Evolutionary conservation across 495 filamentous ascomycete genomes (phyloP).

Genomic region (Corynascus novoguineensis): DNA sequence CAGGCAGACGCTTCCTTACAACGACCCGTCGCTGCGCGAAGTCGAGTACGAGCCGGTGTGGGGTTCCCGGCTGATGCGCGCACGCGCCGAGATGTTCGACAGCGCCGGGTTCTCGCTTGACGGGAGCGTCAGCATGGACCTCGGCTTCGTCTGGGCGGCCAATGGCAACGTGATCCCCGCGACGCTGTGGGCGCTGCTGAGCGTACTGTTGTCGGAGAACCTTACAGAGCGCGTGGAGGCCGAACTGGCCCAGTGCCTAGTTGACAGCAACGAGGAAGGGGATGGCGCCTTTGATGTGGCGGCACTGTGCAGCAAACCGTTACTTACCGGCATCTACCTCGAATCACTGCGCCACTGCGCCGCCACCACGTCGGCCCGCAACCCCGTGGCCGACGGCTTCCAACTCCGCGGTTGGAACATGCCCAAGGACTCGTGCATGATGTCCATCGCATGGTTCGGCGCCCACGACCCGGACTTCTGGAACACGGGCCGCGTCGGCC

Average conservation of each 20-base stretch:
- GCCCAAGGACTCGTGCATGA: slow-evolving; percentile 14
- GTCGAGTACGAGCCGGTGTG: slow-evolving; percentile 24
- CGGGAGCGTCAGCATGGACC: slow-evolving; percentile 13
- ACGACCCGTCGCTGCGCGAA: slow-evolving; percentile 10
- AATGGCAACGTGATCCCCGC: slow-evolving; percentile 24
- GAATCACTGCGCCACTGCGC: slow-evolving; percentile 23
- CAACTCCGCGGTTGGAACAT: slow-evolving; percentile 22
- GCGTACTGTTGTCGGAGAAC: slow-evolving; percentile 8
- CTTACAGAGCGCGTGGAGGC: slow-evolving; percentile 13
- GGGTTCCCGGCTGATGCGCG: slow-evolving; percentile 22
- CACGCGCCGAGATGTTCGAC: slow-evolving; percentile 5
- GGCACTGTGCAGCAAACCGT: slow-evolving; percentile 18
- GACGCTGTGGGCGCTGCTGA: slow-evolving; percentile 22
- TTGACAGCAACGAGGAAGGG: neutral
- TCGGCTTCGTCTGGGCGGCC: slow-evolving; percentile 27
- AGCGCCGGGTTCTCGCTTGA: slow-evolving; percentile 9
- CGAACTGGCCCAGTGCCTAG: slow-evolving; percentile 13
- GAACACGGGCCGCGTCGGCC: slow-evolving; percentile 22
- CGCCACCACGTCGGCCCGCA: slow-evolving; percentile 17
- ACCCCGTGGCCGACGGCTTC: slow-evolving; percentile 14
- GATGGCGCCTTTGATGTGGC: slow-evolving; percentile 10
- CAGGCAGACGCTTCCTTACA: slow-evolving; percentile 2
- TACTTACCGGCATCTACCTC: slow-evolving; percentile 22
- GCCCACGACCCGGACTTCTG: slow-evolving; percentile 22
- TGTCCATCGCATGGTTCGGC: slow-evolving; percentile 24